These are phyloP conservation scores for Chlamydomonas incerta DNA, from an alignment of 139 green algal genomes.

Conservation along the genomic window DNA sequence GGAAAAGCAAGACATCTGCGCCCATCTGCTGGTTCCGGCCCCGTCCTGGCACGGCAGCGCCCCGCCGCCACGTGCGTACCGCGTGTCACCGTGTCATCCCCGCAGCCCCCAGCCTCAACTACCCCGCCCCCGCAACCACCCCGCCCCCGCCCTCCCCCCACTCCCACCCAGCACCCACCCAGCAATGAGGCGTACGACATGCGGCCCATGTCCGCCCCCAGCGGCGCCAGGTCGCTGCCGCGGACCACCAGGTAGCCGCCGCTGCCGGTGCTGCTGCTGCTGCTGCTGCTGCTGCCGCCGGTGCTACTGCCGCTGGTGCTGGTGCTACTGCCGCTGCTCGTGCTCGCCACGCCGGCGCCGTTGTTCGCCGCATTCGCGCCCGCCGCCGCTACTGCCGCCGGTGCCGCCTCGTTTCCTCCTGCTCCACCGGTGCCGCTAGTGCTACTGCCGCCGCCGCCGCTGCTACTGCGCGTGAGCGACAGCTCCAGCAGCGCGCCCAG, in stretches of 20 bases:
- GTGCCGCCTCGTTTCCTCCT: not conserved
- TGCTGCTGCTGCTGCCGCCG: not conserved
- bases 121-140: no score
- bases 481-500: constrained; percentile 69
- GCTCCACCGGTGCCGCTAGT: not conserved
- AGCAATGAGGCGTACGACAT: constrained; percentile 25
- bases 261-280: not conserved
- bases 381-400: not conserved
- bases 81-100: no score
- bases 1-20: no score
- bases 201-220: not conserved
- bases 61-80: no score
- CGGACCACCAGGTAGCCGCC: constrained; percentile 14
- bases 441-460: constrained; percentile 21
- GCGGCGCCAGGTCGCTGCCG: not conserved
- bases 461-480: constrained; percentile 33
- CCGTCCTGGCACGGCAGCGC: no score
- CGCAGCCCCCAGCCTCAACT: no score
- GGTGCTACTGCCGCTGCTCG: no score
- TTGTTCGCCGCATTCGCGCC: no score
- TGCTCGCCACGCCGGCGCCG: no score
- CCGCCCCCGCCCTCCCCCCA: no score
- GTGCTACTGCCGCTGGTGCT: not conserved
- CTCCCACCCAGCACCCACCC: constrained; percentile 1
- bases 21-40: no score